phyloP scores from a whole-genome alignment of 140 eudicot genomes.

The Stevia rebaudiana region DNA sequence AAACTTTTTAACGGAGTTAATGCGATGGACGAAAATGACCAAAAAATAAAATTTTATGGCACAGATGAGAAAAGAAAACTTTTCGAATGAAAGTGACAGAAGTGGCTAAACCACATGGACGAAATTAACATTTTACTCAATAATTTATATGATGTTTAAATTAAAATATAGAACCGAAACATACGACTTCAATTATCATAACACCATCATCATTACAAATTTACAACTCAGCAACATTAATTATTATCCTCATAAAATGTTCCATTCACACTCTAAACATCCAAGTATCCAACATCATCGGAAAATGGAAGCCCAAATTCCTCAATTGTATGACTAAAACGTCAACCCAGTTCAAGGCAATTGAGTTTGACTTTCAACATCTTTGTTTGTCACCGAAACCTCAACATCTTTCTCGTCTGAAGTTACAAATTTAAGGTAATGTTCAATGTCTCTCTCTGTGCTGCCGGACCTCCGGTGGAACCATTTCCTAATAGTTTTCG shows the following conservation, averaged over 20 bases:
- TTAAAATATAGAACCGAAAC: too few species aligned
- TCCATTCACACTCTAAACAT: too few species aligned
- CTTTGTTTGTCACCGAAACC: conserved; percentile 19
- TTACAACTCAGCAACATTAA: conserved; percentile 22
- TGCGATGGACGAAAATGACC: too few species aligned
- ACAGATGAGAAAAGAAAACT: too few species aligned
- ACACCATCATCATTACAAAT: too few species aligned
- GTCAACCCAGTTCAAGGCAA: conserved; percentile 19
- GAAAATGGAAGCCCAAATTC: conserved; percentile 26
- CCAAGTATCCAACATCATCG: conserved; percentile 36
- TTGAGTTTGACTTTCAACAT: conserved; percentile 18
- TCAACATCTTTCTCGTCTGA: conserved; percentile 39
- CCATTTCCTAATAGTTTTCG: conserved; percentile 41
- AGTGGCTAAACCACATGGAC: too few species aligned
- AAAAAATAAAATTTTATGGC: too few species aligned
- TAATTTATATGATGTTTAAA: too few species aligned
- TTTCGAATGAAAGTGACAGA: too few species aligned
- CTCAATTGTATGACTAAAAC: conserved; percentile 27
- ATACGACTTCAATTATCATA: too few species aligned
- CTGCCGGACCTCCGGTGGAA: conserved; percentile 42
- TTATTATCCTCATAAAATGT: neutral
- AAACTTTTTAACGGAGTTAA: too few species aligned
- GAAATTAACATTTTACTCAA: too few species aligned
- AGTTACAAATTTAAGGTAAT: conserved; percentile 45
- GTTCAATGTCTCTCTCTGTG: conserved; percentile 49